These are phyloP conservation scores for Gamsiella multidivaricata DNA, from an alignment of 192 early-diverging fungal genomes.

Conservation along the genomic window DNA sequence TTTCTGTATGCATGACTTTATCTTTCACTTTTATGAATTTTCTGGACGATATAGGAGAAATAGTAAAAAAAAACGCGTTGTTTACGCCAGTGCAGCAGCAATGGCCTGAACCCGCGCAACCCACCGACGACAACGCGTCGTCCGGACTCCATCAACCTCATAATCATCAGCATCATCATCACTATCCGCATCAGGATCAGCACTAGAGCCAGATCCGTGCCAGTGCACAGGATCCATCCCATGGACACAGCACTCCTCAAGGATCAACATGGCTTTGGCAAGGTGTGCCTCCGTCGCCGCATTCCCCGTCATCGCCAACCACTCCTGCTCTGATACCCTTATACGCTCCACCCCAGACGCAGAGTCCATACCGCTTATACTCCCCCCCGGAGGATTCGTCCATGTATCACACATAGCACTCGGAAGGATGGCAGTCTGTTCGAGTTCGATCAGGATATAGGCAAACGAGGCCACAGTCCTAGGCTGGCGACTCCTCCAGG, in stretches of 20 bases:
- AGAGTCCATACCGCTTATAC: not conserved
- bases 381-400: not conserved
- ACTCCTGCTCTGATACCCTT: conserved; percentile 20
- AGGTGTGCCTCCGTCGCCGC: conserved; percentile 23
- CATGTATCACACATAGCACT: conserved; percentile 18
- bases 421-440: conserved; percentile 29
- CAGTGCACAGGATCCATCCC: conserved; percentile 20
- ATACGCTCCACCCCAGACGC: not conserved
- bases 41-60: too few relatives aligned
- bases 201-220: not conserved
- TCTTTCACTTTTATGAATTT: too few relatives aligned
- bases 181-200: not conserved
- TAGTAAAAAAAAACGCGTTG: too few relatives aligned
- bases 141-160: too few relatives aligned
- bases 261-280: conserved; percentile 23
- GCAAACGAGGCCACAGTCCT: conserved; percentile 32
- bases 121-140: too few relatives aligned
- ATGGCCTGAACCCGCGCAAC: not conserved
- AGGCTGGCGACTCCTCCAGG: conserved; percentile 22
- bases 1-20: too few relatives aligned
- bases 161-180: too few relatives aligned
- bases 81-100: not conserved
- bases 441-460: conserved; percentile 35
- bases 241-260: conserved; percentile 19
- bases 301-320: conserved; percentile 36